Evolutionary conservation across 2,329 filamentous ascomycete species (phyloP).

Genomic region (Calonectria ilicicola): DNA sequence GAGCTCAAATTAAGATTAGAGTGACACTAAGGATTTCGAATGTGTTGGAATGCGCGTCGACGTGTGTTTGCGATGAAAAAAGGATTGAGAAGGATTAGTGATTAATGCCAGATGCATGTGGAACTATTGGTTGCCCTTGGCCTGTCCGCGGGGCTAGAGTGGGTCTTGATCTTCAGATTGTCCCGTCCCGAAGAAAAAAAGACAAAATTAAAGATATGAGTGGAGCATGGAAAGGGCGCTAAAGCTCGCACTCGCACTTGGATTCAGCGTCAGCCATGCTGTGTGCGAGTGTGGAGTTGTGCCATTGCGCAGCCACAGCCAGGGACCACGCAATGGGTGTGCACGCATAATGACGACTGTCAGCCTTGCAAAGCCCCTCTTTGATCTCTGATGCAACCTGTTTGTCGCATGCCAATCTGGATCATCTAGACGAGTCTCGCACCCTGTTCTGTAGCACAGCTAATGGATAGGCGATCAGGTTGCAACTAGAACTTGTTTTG

Average conservation of each 20-base stretch:
- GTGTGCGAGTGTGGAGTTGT: neutral
- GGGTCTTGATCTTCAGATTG: constrained; percentile 11
- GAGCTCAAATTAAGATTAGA: neutral
- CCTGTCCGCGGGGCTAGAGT: neutral
- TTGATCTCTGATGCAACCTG: neutral
- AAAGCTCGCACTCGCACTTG: constrained; percentile 25
- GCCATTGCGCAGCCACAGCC: constrained; percentile 1
- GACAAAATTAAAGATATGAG: neutral
- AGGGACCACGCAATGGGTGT: neutral
- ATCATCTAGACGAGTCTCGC: neutral
- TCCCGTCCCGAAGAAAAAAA: constrained; percentile 7
- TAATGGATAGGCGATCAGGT: neutral
- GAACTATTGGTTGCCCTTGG: too few relatives aligned
- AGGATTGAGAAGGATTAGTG: neutral
- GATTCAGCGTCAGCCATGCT: neutral
- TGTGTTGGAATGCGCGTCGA: neutral
- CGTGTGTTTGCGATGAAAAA: neutral
- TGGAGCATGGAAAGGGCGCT: neutral
- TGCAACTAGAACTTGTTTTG: neutral
- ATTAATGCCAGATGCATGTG: too few relatives aligned
- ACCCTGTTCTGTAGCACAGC: neutral
- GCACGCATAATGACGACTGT: constrained; percentile 4
- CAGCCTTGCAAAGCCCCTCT: constrained; percentile 1
- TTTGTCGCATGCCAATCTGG: neutral
- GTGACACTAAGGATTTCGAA: neutral